Evolutionary conservation across 805 yeast species (phyloP).

Genomic region (Scheffersomyces stipitis): DNA sequence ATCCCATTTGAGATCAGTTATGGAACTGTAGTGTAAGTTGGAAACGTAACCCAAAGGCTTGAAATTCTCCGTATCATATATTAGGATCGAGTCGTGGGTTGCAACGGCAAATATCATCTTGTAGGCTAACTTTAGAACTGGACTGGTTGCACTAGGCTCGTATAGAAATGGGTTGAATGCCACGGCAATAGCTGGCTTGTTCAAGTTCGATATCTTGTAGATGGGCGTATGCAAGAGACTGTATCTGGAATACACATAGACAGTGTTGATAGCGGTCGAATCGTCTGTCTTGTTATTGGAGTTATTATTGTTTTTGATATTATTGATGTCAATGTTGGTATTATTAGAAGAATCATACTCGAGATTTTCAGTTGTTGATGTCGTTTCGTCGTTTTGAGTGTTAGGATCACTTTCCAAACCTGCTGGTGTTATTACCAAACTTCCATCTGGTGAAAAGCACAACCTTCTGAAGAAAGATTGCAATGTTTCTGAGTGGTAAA

Average conservation of each 20-base stretch:
- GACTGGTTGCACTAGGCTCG: conserved; percentile 15
- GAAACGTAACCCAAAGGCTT: conserved; percentile 72
- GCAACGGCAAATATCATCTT: conserved; percentile 90
- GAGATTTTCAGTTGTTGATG: neutral
- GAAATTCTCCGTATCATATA: conserved; percentile 75
- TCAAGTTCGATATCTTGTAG: conserved; percentile 74
- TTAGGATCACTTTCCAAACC: conserved; percentile 7
- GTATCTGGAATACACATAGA: conserved; percentile 72
- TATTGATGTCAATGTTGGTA: neutral
- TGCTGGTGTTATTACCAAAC: conserved; percentile 61
- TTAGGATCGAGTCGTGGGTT: conserved; percentile 77
- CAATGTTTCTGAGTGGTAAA: conserved; percentile 83
- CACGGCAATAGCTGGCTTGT: conserved; percentile 81
- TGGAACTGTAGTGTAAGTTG: conserved; percentile 82
- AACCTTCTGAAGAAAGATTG: conserved; percentile 89
- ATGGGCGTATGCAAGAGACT: conserved; percentile 71
- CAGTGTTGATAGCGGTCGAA: conserved; percentile 64
- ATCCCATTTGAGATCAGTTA: conserved; percentile 89
- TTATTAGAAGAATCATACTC: conserved; percentile 2
- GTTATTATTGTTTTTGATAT: neutral
- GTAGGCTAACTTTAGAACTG: conserved; percentile 63
- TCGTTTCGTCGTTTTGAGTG: conserved; percentile 6
- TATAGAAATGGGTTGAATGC: conserved; percentile 72
- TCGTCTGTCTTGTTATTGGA: conserved; percentile 23
- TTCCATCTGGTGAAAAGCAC: conserved; percentile 88